Percentiles rank a stretch among this genome's conserved stretches.
phyloP scores from a whole-genome alignment of 768 basidiomycete species.

The Leccinum disarticulatum region DNA sequence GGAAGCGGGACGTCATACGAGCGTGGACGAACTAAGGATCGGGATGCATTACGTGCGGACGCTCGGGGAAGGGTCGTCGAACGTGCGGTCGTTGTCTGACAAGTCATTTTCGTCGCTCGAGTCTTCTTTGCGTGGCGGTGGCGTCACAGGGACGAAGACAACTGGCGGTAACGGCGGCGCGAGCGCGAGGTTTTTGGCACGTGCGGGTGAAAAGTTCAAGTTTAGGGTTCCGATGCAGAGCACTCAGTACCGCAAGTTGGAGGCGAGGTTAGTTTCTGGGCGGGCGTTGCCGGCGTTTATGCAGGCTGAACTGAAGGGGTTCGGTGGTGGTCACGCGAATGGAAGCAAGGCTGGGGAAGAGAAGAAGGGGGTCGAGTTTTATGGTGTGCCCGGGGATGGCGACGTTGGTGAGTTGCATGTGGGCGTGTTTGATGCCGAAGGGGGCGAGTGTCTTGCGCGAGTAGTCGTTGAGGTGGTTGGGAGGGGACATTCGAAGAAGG shows the following conservation, averaged over 20 bases:
- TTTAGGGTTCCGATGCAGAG: conserved; percentile 50
- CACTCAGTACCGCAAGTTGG: conserved; percentile 38
- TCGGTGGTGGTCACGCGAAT: conserved; percentile 5
- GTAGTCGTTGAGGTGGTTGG: conserved; percentile 57
- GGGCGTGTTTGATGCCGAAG: conserved; percentile 53
- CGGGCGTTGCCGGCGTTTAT: conserved; percentile 56
- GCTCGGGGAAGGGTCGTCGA: conserved; percentile 52
- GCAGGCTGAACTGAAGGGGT: conserved; percentile 47
- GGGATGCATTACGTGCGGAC: conserved; percentile 72
- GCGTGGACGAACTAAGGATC: conserved; percentile 64
- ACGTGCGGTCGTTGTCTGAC: conserved; percentile 35
- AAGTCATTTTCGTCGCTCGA: conserved; percentile 62
- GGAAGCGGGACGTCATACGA: conserved; percentile 37
- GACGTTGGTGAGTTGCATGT: conserved; percentile 57
- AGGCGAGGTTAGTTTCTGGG: conserved; percentile 52
- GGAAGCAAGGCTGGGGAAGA: conserved; percentile 32
- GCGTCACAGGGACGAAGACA: conserved; percentile 25
- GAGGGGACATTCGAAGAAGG: conserved; percentile 26
- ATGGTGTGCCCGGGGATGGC: conserved; percentile 47
- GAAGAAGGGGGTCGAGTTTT: conserved; percentile 54
- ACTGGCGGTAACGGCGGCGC: background rate
- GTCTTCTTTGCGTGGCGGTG: conserved; percentile 49
- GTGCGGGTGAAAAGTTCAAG: conserved; percentile 58
- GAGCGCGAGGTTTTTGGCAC: conserved; percentile 46
- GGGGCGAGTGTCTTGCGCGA: conserved; percentile 51